Evolutionary conservation across 352 stramenopile species (phyloP).

Genomic region (Pythium phragmitis): DNA sequence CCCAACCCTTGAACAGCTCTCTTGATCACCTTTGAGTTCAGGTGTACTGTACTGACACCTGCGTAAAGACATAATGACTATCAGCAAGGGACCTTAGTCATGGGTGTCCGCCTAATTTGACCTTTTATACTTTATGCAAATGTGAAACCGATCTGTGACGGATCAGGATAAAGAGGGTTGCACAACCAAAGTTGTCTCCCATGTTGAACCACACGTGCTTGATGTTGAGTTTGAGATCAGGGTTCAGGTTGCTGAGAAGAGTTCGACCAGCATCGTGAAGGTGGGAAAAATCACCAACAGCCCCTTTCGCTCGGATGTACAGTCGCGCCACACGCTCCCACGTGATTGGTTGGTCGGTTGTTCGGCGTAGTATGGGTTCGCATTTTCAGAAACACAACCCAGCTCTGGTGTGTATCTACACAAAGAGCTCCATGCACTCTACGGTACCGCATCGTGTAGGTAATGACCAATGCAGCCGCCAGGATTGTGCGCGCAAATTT

Average conservation of each 20-base stretch:
- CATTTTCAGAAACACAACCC: neutral
- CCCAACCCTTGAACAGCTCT: constrained; percentile 13
- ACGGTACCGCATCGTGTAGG: neutral
- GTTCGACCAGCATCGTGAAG: neutral
- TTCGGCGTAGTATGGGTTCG: constrained; percentile 14
- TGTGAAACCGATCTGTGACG: constrained; percentile 9
- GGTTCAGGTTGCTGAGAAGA: constrained; percentile 17
- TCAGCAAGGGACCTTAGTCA: neutral
- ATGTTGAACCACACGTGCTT: constrained; percentile 27
- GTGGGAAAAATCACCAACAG: constrained; percentile 18
- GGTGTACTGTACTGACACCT: neutral
- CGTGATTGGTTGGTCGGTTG: constrained; percentile 6
- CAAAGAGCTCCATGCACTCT: too few species aligned
- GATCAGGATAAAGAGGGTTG: constrained; percentile 20
- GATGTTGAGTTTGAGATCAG: constrained; percentile 29
- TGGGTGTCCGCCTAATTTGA: neutral
- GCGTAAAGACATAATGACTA: constrained; percentile 15
- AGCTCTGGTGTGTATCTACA: too few species aligned
- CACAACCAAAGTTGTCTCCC: constrained; percentile 17
- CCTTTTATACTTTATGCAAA: constrained; percentile 6
- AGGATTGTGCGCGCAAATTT: constrained; percentile 10
- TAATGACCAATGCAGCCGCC: neutral
- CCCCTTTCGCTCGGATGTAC: constrained; percentile 13
- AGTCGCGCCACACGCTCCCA: constrained; percentile 3
- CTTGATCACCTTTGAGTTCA: constrained; percentile 11